A percentile compares a stretch with the other conserved stretches of the same genome.
These are phyloP conservation scores for Fistulinella staudtii DNA, from an alignment of 1,284 basidiomycete species.

Conservation along the genomic window DNA sequence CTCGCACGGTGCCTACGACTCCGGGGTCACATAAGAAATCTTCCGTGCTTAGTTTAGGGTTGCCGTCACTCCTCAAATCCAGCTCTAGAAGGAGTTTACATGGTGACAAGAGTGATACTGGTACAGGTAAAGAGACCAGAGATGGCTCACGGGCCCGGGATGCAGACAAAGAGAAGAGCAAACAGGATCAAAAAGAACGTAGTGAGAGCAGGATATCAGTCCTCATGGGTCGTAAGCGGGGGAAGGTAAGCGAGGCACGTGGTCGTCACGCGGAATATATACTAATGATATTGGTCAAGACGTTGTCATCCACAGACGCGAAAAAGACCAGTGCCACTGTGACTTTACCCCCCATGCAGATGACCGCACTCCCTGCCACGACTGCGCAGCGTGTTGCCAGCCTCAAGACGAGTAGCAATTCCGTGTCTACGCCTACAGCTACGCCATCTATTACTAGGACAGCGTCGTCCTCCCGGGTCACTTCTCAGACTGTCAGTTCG, in stretches of 20 bases:
- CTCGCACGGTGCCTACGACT: conserved; percentile 50
- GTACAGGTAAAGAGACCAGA: conserved; percentile 45
- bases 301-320: conserved; percentile 78
- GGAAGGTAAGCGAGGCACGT: conserved; percentile 65
- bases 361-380: conserved; percentile 71
- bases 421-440: conserved; percentile 39
- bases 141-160: conserved; percentile 43
- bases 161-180: conserved; percentile 55
- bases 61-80: conserved; percentile 81
- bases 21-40: conserved; percentile 69
- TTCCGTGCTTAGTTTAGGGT: conserved; percentile 69
- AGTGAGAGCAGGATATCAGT: conserved; percentile 84
- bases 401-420: conserved; percentile 55
- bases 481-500: conserved; percentile 72
- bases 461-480: conserved; percentile 56
- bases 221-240: conserved; percentile 84
- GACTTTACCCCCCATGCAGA: conserved; percentile 83
- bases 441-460: conserved; percentile 42
- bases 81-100: conserved; percentile 77
- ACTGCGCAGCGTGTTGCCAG: conserved; percentile 79
- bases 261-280: conserved; percentile 5
- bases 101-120: conserved; percentile 60
- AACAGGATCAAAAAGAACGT: conserved; percentile 77
- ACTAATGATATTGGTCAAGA: conserved; percentile 46
- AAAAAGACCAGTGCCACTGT: conserved; percentile 65